Evolutionary conservation across 2,329 filamentous ascomycete species (phyloP).

Genomic region (Alternaria conjuncta): DNA sequence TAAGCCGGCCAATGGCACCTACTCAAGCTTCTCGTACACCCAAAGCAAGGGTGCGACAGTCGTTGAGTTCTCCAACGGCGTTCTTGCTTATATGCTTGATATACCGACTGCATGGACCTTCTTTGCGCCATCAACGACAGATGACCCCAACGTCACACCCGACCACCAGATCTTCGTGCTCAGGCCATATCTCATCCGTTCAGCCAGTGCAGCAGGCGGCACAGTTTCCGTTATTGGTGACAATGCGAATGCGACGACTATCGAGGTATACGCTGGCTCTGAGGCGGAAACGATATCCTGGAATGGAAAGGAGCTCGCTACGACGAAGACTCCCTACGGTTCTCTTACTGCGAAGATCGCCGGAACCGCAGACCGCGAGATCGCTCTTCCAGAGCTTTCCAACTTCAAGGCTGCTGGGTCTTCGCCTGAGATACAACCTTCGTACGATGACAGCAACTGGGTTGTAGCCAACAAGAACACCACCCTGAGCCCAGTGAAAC

Average conservation of each 20-base stretch:
- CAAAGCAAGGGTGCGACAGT: slow-evolving; percentile 56
- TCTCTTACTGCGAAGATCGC: slow-evolving; percentile 52
- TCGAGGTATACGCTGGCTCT: slow-evolving; percentile 50
- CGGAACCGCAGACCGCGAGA: slow-evolving; percentile 48
- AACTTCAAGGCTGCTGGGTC: slow-evolving; percentile 60
- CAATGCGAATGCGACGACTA: slow-evolving; percentile 48
- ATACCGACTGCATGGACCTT: slow-evolving; percentile 62
- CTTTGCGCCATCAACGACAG: slow-evolving; percentile 60
- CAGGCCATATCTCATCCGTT: slow-evolving; percentile 46
- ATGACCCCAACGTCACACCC: slow-evolving; percentile 53
- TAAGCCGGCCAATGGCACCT: slow-evolving; percentile 21
- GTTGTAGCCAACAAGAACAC: slow-evolving; percentile 57
- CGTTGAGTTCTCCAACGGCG: slow-evolving; percentile 58
- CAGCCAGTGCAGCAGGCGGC: slow-evolving; percentile 48
- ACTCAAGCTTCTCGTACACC: slow-evolving; percentile 52
- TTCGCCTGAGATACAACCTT: slow-evolving; percentile 55
- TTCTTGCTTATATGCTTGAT: slow-evolving; percentile 61
- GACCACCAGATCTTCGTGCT: slow-evolving; percentile 52
- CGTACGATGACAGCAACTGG: slow-evolving; percentile 62
- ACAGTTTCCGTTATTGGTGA: slow-evolving; percentile 58
- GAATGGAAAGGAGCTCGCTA: slow-evolving; percentile 56
- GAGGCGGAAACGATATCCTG: slow-evolving; percentile 41
- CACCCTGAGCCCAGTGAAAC: slow-evolving; percentile 54
- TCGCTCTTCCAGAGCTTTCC: slow-evolving; percentile 55
- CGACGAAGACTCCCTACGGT: slow-evolving; percentile 52